Evolutionary conservation across 2,329 filamentous ascomycete genomes (phyloP).

Genomic region (Torrubiellomyces zombiae): DNA sequence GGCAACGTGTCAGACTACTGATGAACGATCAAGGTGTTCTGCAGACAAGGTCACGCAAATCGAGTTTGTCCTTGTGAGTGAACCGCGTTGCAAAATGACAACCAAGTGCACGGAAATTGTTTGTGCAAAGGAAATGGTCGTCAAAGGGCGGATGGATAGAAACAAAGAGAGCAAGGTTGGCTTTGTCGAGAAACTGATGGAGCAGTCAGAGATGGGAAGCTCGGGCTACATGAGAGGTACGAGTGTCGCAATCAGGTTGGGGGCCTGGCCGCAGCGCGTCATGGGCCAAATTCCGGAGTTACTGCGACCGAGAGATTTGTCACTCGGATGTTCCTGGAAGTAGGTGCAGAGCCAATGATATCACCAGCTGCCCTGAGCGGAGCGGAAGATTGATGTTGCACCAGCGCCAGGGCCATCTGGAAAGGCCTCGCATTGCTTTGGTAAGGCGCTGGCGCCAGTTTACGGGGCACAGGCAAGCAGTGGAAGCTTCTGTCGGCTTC

Average conservation of each 20-base stretch:
- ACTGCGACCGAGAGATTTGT: constrained; percentile 1
- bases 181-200: too few species aligned
- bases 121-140: constrained; percentile 1
- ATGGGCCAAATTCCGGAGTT: too few species aligned
- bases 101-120: too few species aligned
- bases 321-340: constrained; percentile 1
- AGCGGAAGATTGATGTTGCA: constrained; percentile 21
- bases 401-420: too few species aligned
- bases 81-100: constrained; percentile 4
- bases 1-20: constrained; percentile 9
- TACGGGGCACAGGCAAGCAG: not conserved
- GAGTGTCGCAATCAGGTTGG: too few species aligned
- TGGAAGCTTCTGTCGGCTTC: constrained; percentile 17
- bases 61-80: too few species aligned
- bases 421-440: too few species aligned
- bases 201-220: too few species aligned
- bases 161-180: constrained; percentile 5
- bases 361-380: constrained; percentile 10
- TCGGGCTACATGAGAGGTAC: too few species aligned
- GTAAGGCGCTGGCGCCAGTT: too few species aligned
- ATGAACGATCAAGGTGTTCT: constrained; percentile 3
- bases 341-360: constrained; percentile 16
- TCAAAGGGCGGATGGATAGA: constrained; percentile 2
- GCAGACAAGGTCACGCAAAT: too few species aligned
- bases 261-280: too few species aligned